Percentiles rank a stretch among this genome's conserved stretches.
These are phyloP conservation scores for Cicer judaicum DNA, from an alignment of 306 rosid genomes.

Conservation along the genomic window DNA sequence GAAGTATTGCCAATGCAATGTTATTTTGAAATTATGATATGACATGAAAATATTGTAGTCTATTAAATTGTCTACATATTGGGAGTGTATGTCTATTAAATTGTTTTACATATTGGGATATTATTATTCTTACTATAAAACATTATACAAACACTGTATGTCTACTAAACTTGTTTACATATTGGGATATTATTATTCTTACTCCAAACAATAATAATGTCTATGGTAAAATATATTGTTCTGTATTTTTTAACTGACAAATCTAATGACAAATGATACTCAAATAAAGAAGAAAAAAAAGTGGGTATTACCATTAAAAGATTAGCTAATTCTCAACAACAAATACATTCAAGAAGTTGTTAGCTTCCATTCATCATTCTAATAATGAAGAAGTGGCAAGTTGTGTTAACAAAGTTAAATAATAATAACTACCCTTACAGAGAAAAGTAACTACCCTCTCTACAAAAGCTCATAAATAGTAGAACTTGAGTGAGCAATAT, in stretches of 20 bases:
- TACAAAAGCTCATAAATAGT: constrained; percentile 32
- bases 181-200: too few species aligned
- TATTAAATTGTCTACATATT: too few species aligned
- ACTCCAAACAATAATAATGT: too few species aligned
- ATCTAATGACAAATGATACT: background rate
- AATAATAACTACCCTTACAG: constrained; percentile 10
- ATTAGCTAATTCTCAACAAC: background rate
- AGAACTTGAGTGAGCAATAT: constrained; percentile 22
- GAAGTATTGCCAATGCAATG: too few species aligned
- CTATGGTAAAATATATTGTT: too few species aligned
- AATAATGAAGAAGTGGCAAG: constrained; percentile 31
- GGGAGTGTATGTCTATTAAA: too few species aligned
- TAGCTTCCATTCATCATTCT: constrained; percentile 21
- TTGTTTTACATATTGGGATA: too few species aligned
- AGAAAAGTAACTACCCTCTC: constrained; percentile 37
- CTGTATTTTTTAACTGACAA: background rate
- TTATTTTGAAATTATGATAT: too few species aligned
- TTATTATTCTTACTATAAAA: too few species aligned
- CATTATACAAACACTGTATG: too few species aligned
- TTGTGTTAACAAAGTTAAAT: constrained; percentile 49
- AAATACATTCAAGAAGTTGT: constrained; percentile 5
- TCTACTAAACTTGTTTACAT: too few species aligned
- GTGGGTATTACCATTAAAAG: background rate
- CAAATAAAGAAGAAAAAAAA: background rate
- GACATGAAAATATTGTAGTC: too few species aligned